Evolutionary conservation across 2,329 filamentous ascomycete genomes (phyloP).

Genomic region (Alternaria viburni): DNA sequence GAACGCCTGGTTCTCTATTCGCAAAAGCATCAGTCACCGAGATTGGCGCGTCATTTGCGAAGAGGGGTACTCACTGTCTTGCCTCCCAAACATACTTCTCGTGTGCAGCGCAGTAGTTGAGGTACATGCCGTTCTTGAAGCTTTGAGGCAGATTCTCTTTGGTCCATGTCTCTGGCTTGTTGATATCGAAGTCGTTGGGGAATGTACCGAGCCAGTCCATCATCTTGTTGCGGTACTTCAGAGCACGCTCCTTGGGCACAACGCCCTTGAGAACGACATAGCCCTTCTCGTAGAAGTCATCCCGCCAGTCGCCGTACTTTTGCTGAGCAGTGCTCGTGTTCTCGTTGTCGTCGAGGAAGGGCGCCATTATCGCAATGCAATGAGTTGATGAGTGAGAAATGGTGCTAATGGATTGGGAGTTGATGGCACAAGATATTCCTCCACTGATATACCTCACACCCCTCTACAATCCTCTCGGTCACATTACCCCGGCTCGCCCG

Average conservation of each 20-base stretch:
- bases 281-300: slow-evolving; percentile 38
- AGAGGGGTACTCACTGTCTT: slow-evolving; percentile 19
- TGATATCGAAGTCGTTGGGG: slow-evolving; percentile 36
- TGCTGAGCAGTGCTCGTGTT: neutral
- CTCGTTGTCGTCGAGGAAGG: slow-evolving; percentile 3
- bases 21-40: neutral
- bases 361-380: slow-evolving; percentile 1
- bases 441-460: neutral
- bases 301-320: slow-evolving; percentile 36
- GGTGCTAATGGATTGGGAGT: neutral
- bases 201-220: slow-evolving; percentile 42
- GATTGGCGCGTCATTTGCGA: neutral
- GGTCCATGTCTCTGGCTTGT: slow-evolving; percentile 50
- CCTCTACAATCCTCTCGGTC: neutral
- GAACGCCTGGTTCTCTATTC: slow-evolving; percentile 46
- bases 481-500: slow-evolving; percentile 4
- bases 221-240: slow-evolving; percentile 37
- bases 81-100: slow-evolving; percentile 56
- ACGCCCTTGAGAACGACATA: slow-evolving; percentile 38
- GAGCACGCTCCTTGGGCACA: slow-evolving; percentile 27
- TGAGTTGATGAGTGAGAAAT: neutral
- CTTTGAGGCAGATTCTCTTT: slow-evolving; percentile 51
- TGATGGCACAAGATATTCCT: neutral
- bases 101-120: slow-evolving; percentile 48
- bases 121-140: slow-evolving; percentile 47